Evolutionary conservation across 106 monocot species (phyloP).

Genomic region (Alisma plantagoaquatica): DNA sequence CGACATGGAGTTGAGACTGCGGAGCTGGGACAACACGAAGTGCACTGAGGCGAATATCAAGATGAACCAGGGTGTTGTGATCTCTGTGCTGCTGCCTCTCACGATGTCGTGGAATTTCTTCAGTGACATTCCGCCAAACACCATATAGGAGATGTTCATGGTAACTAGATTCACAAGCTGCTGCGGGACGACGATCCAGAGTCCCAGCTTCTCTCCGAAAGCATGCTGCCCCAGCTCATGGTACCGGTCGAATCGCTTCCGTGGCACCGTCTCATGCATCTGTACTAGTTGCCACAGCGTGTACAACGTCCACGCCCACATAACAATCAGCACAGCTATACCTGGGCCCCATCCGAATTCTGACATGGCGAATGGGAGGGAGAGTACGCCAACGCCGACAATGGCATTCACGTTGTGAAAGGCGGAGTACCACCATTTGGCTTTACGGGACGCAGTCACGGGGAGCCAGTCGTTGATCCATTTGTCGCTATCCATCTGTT

Average conservation of each 20-base stretch:
- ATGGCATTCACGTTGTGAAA: not conserved
- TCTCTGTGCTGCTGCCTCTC: too few relatives aligned
- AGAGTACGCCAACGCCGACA: not conserved
- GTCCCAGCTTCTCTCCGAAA: conserved; percentile 52
- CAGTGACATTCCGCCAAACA: conserved; percentile 42
- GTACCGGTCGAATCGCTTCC: conserved; percentile 45
- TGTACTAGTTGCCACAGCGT: conserved; percentile 72
- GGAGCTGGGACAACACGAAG: too few relatives aligned
- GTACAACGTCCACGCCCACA: conserved; percentile 56
- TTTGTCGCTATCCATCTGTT: not conserved
- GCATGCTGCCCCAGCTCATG: too few relatives aligned
- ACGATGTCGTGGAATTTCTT: conserved; percentile 47
- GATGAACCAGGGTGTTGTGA: too few relatives aligned
- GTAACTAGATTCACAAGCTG: not conserved
- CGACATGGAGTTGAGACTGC: conserved; percentile 26
- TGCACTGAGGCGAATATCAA: too few relatives aligned
- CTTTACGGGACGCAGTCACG: not conserved
- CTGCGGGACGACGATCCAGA: conserved; percentile 45
- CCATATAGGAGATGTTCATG: not conserved
- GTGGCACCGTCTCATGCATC: conserved; percentile 69
- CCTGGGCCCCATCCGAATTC: conserved; percentile 46
- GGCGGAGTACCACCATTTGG: not conserved
- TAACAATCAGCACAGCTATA: conserved; percentile 31
- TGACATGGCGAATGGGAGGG: not conserved
- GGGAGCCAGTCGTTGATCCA: not conserved